These are phyloP conservation scores for Zygosaccharomyces pseudorouxii DNA, from an alignment of 805 yeast species.

Conservation along the genomic window DNA sequence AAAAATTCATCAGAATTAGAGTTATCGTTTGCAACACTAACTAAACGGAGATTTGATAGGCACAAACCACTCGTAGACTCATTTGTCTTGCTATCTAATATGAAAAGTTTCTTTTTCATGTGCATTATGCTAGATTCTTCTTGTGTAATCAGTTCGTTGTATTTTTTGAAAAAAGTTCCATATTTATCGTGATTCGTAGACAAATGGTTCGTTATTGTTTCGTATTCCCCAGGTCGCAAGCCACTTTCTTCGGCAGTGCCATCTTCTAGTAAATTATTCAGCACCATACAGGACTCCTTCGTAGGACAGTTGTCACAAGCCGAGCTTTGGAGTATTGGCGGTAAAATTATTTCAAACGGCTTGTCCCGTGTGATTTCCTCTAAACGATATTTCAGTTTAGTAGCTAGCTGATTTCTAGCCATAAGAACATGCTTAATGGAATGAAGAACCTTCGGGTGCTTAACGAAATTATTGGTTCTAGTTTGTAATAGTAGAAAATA, in stretches of 20 bases:
- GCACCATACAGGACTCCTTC: slow-evolving; percentile 57
- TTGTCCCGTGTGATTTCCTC: slow-evolving; percentile 14
- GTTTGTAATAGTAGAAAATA: slow-evolving; percentile 73
- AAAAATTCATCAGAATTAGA: slow-evolving; percentile 31
- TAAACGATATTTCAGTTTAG: slow-evolving; percentile 45
- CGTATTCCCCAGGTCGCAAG: slow-evolving; percentile 44
- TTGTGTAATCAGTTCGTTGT: slow-evolving; percentile 68
- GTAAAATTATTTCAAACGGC: slow-evolving; percentile 39
- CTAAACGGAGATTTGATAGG: slow-evolving; percentile 47
- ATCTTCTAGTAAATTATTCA: slow-evolving; percentile 53
- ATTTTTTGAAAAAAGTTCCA: slow-evolving; percentile 55
- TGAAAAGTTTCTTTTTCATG: slow-evolving; percentile 54
- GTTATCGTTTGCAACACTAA: slow-evolving; percentile 20
- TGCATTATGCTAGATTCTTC: slow-evolving; percentile 61
- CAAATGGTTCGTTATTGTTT: slow-evolving; percentile 49
- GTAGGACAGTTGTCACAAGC: slow-evolving; percentile 60
- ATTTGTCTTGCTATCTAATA: slow-evolving; percentile 51
- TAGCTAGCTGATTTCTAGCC: slow-evolving; percentile 66
- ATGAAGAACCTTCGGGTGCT: slow-evolving; percentile 46
- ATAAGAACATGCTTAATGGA: slow-evolving; percentile 68
- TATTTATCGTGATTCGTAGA: slow-evolving; percentile 36
- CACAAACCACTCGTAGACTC: slow-evolving; percentile 59
- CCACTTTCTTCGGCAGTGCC: slow-evolving; percentile 57
- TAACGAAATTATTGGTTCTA: slow-evolving; percentile 49
- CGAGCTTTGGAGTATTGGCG: slow-evolving; percentile 48